A percentile compares a stretch with the other conserved stretches of the same genome.
These are phyloP conservation scores for Talaromyces sp. DNA, from an alignment of 2,329 filamentous ascomycete species.

Conservation along the genomic window DNA sequence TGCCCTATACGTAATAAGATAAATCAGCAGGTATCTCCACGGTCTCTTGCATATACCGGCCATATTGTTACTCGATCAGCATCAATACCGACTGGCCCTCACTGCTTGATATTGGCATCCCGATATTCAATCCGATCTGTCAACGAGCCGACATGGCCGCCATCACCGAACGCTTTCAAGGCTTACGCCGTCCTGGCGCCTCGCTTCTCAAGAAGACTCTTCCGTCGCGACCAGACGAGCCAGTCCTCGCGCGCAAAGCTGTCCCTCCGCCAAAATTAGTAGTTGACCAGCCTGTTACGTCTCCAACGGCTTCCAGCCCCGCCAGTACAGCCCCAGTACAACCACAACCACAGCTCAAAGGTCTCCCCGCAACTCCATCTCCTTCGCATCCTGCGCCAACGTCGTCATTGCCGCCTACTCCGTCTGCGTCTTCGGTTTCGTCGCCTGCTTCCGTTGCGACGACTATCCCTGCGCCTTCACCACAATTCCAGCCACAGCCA, in stretches of 20 bases:
- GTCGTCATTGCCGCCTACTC: background rate
- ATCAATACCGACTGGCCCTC: background rate
- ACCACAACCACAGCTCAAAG: background rate
- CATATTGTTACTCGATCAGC: background rate
- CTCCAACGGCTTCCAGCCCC: constrained; percentile 3
- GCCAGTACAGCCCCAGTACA: background rate
- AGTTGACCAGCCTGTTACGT: background rate
- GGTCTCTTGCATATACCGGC: background rate
- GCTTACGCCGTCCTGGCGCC: constrained; percentile 20
- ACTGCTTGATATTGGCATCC: background rate
- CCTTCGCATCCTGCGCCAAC: background rate
- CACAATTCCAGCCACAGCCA: constrained; percentile 7
- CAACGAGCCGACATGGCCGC: constrained; percentile 13
- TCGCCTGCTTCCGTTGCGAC: background rate
- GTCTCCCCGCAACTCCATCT: constrained; percentile 6
- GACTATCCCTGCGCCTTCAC: background rate
- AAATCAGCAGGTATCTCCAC: background rate
- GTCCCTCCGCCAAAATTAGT: constrained; percentile 7
- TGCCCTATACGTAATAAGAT: too few relatives aligned
- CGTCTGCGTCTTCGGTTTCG: background rate
- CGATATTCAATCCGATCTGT: background rate
- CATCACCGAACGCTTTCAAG: constrained; percentile 19
- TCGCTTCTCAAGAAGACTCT: constrained; percentile 19
- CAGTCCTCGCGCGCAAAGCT: constrained; percentile 16
- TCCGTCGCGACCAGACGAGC: constrained; percentile 17